These are phyloP conservation scores for Coccomyxa subellipsoidea DNA, from an alignment of 163 green algal genomes.

Conservation along the genomic window DNA sequence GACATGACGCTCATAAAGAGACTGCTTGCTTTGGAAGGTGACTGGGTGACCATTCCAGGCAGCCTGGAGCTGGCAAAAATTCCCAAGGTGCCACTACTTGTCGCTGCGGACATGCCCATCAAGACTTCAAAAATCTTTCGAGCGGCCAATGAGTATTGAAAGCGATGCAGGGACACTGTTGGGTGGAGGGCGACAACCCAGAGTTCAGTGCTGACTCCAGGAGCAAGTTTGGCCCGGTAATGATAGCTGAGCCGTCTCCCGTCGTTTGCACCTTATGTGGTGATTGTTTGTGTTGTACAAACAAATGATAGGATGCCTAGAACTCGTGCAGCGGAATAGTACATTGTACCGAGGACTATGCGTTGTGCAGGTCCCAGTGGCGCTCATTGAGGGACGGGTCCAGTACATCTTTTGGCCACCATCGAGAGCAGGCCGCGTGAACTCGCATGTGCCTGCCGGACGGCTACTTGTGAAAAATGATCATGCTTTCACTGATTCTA, in stretches of 20 bases:
- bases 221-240: constrained; percentile 54
- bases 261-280: too few relatives aligned
- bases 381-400: constrained; percentile 24
- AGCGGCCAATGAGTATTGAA: too few relatives aligned
- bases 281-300: too few relatives aligned
- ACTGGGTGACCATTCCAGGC: constrained; percentile 37
- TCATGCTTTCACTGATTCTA: constrained; percentile 2
- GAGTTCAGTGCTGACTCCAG: constrained; percentile 50
- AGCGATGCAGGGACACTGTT: constrained; percentile 66
- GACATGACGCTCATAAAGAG: constrained; percentile 60
- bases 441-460: not conserved
- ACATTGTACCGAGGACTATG: too few relatives aligned
- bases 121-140: too few relatives aligned
- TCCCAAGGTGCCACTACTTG: not conserved
- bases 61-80: constrained; percentile 35
- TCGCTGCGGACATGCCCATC: not conserved
- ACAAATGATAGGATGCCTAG: too few relatives aligned
- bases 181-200: constrained; percentile 67
- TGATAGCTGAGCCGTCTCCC: not conserved
- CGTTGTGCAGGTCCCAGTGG: constrained; percentile 26
- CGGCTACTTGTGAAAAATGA: constrained; percentile 21
- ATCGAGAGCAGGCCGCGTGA: constrained; percentile 2
- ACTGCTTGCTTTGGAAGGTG: constrained; percentile 55
- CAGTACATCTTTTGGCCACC: constrained; percentile 25
- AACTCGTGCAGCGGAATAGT: too few relatives aligned